These are phyloP conservation scores for Simplicillium aogashimaense DNA, from an alignment of 2,329 filamentous ascomycete species.

Conservation along the genomic window DNA sequence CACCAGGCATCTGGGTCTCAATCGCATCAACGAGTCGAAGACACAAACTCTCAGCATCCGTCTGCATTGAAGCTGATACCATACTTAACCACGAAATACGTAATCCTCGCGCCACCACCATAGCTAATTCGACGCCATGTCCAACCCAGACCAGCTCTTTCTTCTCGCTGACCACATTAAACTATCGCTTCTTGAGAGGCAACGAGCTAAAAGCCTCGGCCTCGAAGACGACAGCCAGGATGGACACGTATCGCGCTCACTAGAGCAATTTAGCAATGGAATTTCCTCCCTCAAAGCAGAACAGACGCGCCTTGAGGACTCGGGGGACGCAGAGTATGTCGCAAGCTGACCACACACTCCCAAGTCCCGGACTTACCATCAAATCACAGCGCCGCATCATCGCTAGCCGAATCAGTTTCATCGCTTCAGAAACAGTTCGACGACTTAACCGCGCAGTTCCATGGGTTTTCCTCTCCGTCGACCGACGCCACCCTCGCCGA, in stretches of 20 bases:
- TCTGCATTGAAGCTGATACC: no score
- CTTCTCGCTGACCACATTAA: conserved; percentile 96
- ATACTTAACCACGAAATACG: no score
- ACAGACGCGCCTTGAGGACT: conserved; percentile 51
- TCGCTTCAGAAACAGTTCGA: conserved; percentile 64
- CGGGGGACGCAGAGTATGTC: conserved; percentile 50
- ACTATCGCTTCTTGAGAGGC: conserved; percentile 83
- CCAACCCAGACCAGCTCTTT: conserved; percentile 66
- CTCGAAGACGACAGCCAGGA: conserved; percentile 75
- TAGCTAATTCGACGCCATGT: no score
- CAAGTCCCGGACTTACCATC: not conserved
- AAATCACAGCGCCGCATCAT: conserved; percentile 29
- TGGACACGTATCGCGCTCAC: conserved; percentile 76
- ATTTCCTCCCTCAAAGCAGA: conserved; percentile 60
- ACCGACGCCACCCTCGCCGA: conserved; percentile 41
- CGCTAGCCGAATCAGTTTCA: conserved; percentile 54
- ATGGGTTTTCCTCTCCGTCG: conserved; percentile 47
- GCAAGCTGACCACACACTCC: not conserved
- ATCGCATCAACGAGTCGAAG: no score
- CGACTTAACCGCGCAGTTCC: conserved; percentile 73
- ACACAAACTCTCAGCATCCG: no score
- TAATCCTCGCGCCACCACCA: no score
- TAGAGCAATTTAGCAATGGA: conserved; percentile 78
- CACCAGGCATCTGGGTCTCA: no score
- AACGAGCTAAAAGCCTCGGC: conserved; percentile 73